Percentiles rank a stretch among this genome's conserved stretches.
Conservation (phyloP, 2,329 filamentous ascomycete species). For the Alternaria sp. region DNA sequence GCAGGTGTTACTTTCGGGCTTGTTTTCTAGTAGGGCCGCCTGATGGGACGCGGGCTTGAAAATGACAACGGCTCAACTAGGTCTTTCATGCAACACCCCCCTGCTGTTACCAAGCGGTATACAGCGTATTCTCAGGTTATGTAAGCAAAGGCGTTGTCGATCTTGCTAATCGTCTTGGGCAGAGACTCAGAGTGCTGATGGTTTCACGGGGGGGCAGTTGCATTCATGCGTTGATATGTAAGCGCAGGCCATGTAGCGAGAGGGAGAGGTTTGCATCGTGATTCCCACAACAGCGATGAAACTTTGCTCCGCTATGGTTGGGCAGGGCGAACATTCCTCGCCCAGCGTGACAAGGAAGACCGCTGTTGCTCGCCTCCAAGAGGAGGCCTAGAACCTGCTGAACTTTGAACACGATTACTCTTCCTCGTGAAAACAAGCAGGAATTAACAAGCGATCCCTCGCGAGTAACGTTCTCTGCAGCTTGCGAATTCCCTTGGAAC, state of each 20-base stretch:
- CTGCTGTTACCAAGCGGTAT: constrained; percentile 17
- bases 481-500: not conserved
- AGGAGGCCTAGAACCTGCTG: not conserved
- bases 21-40: constrained; percentile 14
- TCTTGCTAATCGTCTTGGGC: constrained; percentile 8
- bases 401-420: not conserved
- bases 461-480: not conserved
- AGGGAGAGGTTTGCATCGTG: constrained; percentile 4
- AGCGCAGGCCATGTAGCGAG: not conserved
- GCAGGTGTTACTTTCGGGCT: constrained; percentile 1
- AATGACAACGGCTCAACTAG: constrained; percentile 5
- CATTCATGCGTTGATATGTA: constrained; percentile 2
- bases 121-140: constrained; percentile 10
- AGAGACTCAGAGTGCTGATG: not conserved
- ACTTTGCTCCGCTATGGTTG: constrained; percentile 1
- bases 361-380: not conserved
- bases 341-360: constrained; percentile 14
- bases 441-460: not conserved
- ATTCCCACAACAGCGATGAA: constrained; percentile 3
- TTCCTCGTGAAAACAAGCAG: not conserved
- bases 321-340: not conserved
- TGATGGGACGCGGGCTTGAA: constrained; percentile 10
- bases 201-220: constrained; percentile 7
- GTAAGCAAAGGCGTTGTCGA: constrained; percentile 13
- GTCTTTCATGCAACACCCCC: constrained; percentile 9